These are phyloP conservation scores for Amborella trichopoda DNA, from an alignment of 164 flowering plant species.

Conservation along the genomic window DNA sequence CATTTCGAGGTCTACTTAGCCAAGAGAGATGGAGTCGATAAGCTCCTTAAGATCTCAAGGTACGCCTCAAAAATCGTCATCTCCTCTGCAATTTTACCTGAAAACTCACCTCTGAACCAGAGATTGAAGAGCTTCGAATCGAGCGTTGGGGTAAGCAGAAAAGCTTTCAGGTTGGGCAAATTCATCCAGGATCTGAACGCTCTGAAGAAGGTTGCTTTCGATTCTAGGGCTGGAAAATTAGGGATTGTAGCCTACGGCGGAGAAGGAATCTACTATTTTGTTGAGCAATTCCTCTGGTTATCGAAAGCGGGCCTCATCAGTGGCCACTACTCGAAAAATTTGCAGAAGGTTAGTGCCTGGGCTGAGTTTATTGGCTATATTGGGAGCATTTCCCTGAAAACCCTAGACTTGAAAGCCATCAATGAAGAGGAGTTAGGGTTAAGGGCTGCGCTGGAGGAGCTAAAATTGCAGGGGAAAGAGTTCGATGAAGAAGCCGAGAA, in stretches of 20 bases:
- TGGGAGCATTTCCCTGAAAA: constrained; percentile 63
- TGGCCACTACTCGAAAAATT: constrained; percentile 13
- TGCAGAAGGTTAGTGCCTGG: constrained; percentile 72
- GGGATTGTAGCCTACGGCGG: constrained; percentile 66
- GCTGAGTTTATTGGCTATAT: constrained; percentile 71
- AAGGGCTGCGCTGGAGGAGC: constrained; percentile 25
- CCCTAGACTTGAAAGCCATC: constrained; percentile 46
- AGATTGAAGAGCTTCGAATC: constrained; percentile 74
- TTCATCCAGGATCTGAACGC: constrained; percentile 86
- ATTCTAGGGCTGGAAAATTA: constrained; percentile 26
- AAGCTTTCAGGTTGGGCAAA: constrained; percentile 88
- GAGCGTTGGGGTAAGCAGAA: constrained; percentile 77
- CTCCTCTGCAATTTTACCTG: constrained; percentile 46
- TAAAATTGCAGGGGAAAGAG: constrained; percentile 19
- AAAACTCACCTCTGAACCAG: constrained; percentile 14
- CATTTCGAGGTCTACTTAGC: constrained; percentile 77
- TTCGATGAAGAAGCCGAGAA: constrained; percentile 21
- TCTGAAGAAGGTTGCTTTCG: constrained; percentile 20
- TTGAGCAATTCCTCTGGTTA: constrained; percentile 84
- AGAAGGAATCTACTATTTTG: constrained; percentile 73
- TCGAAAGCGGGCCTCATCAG: constrained; percentile 73
- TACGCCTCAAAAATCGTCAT: constrained; percentile 84
- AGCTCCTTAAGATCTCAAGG: constrained; percentile 81
- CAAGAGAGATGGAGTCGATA: constrained; percentile 91
- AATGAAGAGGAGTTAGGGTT: constrained; percentile 30